phyloP scores from a whole-genome alignment of 495 filamentous ascomycete species.

The Xylaria acuta region DNA sequence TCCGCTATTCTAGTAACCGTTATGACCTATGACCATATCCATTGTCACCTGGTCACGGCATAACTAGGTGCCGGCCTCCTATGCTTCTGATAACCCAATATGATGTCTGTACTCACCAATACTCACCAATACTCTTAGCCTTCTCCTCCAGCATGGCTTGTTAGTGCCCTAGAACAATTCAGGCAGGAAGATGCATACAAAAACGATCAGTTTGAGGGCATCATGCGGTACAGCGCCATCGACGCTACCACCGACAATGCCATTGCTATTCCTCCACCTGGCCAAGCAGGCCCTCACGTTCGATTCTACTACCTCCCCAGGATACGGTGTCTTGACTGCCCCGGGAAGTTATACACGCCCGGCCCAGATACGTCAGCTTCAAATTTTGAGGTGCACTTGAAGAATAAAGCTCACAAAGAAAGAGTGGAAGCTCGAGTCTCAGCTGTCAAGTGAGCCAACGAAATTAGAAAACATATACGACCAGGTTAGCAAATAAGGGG shows the following conservation, averaged over 20 bases:
- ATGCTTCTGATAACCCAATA: conserved; percentile 14
- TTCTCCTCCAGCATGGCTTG: conserved; percentile 82
- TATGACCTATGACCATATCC: conserved; percentile 37
- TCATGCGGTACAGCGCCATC: conserved; percentile 85
- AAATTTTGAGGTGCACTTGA: conserved; percentile 92
- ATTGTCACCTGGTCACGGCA: conserved; percentile 26
- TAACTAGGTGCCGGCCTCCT: not conserved
- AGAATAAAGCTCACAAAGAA: conserved; percentile 77
- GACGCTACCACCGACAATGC: conserved; percentile 67
- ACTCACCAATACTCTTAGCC: conserved; percentile 59
- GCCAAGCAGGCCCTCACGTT: conserved; percentile 58
- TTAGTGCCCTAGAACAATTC: conserved; percentile 66
- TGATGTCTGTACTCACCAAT: conserved; percentile 37
- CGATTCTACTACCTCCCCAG: conserved; percentile 81
- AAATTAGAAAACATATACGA: not conserved
- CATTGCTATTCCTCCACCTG: conserved; percentile 53
- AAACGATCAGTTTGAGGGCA: conserved; percentile 79
- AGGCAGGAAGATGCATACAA: conserved; percentile 62
- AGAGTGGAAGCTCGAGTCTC: conserved; percentile 57
- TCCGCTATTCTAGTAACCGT: conserved; percentile 38
- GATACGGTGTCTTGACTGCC: conserved; percentile 89
- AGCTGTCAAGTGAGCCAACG: conserved; percentile 9
- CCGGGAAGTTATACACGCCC: conserved; percentile 90
- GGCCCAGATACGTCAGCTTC: conserved; percentile 81
- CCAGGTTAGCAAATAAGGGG: not conserved